Evolutionary conservation across 106 monocot species (phyloP).

Genomic region (Dendrobium officinale): DNA sequence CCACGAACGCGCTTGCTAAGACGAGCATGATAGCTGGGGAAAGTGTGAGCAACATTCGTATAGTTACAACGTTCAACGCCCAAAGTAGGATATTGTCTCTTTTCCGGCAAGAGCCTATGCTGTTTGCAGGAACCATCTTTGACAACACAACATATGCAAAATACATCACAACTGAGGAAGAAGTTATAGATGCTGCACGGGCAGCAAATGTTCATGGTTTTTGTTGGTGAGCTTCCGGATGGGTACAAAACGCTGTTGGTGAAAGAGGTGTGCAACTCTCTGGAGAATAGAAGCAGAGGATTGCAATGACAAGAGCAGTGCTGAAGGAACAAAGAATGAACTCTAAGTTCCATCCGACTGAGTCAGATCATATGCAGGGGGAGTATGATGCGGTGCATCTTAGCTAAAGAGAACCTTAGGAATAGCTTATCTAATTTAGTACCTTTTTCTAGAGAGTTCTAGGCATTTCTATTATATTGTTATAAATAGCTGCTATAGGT

Average conservation of each 20-base stretch:
- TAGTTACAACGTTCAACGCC: conserved; percentile 85
- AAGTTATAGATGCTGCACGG: conserved; percentile 60
- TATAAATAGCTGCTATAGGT: no score
- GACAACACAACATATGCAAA: conserved; percentile 89
- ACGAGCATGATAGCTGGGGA: conserved; percentile 78
- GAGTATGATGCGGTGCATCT: no score
- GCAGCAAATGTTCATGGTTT: conserved; percentile 59
- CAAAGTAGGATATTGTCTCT: conserved; percentile 71
- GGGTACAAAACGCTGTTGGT: conserved; percentile 70
- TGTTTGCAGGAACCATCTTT: conserved; percentile 67
- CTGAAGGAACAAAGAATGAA: conserved; percentile 26
- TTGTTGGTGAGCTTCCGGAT: conserved; percentile 49
- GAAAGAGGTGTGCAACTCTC: conserved; percentile 68
- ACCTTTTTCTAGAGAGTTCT: no score
- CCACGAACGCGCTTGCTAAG: no score
- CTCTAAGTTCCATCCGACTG: no score
- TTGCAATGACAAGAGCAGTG: conserved; percentile 70
- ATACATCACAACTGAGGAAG: conserved; percentile 46
- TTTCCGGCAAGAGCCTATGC: conserved; percentile 79
- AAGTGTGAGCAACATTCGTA: conserved; percentile 90
- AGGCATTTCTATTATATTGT: no score
- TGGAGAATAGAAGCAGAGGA: conserved; percentile 75
- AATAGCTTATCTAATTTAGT: no score
- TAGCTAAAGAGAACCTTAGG: no score
- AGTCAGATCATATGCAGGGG: no score